A percentile compares a stretch with the other conserved stretches of the same genome.
Conservation (phyloP, 345 rosid species). For the Salix arbutifolia region DNA sequence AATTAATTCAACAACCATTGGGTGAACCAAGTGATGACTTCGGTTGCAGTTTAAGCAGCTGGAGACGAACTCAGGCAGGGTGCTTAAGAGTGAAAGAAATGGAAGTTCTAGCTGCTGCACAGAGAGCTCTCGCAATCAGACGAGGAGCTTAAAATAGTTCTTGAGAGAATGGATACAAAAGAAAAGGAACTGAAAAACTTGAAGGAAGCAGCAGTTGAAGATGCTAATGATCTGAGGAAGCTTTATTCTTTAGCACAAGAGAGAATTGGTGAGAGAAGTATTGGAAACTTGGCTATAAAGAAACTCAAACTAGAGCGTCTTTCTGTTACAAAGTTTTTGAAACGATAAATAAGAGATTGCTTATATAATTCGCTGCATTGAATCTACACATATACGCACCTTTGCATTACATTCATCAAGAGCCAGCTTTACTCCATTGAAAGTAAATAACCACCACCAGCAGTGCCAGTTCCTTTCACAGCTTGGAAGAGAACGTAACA, state of each 20-base stretch:
- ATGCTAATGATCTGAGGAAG: conserved; percentile 57
- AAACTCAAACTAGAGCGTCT: conserved; percentile 53
- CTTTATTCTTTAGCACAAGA: conserved; percentile 62
- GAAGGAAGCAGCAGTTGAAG: conserved; percentile 57
- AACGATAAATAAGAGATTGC: neutral
- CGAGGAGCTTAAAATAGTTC: conserved; percentile 52
- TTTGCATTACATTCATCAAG: neutral
- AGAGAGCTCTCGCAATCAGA: conserved; percentile 52
- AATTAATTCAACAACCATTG: conserved; percentile 29
- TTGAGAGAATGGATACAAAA: conserved; percentile 41
- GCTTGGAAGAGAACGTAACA: neutral
- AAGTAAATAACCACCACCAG: neutral
- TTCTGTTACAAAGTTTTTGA: neutral
- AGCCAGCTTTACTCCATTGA: neutral
- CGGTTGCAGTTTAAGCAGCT: conserved; percentile 50
- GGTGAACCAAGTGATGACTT: conserved; percentile 33
- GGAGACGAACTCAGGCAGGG: conserved; percentile 57
- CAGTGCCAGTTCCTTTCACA: conserved; percentile 1
- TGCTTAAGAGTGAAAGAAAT: conserved; percentile 60
- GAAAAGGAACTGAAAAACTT: conserved; percentile 50
- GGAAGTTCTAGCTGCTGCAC: too few species aligned
- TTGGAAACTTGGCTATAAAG: conserved; percentile 69
- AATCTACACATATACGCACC: neutral
- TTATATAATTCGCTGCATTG: neutral
- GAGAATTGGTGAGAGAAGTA: conserved; percentile 54